Conservation (phyloP, 495 filamentous ascomycete genomes). For the Bacidia gigantensis region DNA sequence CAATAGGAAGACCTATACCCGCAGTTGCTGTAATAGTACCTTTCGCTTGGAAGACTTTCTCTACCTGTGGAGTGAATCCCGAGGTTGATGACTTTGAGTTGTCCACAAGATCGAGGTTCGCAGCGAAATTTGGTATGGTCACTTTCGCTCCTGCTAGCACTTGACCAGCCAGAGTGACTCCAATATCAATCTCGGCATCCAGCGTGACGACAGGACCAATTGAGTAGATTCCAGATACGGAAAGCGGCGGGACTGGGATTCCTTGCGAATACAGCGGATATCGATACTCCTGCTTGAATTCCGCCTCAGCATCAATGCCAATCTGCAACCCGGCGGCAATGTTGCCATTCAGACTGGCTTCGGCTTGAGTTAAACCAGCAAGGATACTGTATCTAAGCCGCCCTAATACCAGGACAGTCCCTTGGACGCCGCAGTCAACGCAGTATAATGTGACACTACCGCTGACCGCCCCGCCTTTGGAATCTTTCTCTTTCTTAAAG, state of each 20-base stretch:
- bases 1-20: not conserved
- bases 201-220: not conserved
- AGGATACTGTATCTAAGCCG: not conserved
- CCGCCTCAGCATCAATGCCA: not conserved
- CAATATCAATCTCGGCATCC: not conserved
- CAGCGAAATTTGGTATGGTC: not conserved
- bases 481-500: not conserved
- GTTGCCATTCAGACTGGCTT: not conserved
- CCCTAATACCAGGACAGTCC: not conserved
- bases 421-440: not conserved
- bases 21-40: not conserved
- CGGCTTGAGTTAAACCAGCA: not conserved
- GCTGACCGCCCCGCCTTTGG: not conserved
- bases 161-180: not conserved
- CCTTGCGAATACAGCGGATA: not conserved
- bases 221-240: not conserved
- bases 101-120: constrained; percentile 1
- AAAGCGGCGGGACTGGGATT: not conserved
- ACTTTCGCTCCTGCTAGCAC: not conserved
- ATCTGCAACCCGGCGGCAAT: not conserved
- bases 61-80: not conserved
- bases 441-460: not conserved
- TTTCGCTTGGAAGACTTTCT: not conserved
- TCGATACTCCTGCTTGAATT: not conserved
- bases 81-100: not conserved